phyloP scores from a whole-genome alignment of 176 grass and related monocot species.

The Tuctoria greenei region DNA sequence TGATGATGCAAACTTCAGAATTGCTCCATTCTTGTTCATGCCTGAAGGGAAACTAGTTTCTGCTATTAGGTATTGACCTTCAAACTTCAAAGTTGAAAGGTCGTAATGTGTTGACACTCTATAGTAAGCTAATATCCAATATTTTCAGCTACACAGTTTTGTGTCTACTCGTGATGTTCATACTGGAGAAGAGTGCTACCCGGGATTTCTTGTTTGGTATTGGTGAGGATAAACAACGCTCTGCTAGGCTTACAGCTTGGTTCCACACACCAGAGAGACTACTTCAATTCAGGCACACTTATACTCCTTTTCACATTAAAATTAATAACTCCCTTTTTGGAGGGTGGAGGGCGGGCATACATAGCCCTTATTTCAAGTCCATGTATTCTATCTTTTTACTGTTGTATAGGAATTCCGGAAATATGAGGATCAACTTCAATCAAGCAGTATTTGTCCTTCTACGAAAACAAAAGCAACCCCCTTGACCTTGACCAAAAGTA shows the following conservation, averaged over 20 bases:
- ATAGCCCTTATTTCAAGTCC: constrained; percentile 6
- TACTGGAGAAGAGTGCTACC: constrained; percentile 80
- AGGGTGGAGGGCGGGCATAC: background rate
- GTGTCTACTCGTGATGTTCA: constrained; percentile 72
- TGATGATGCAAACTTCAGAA: constrained; percentile 82
- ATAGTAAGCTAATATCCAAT: constrained; percentile 33
- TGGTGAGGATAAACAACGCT: constrained; percentile 79
- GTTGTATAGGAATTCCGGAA: constrained; percentile 68
- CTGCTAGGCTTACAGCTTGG: constrained; percentile 97
- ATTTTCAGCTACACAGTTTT: constrained; percentile 88
- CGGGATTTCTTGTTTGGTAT: constrained; percentile 89
- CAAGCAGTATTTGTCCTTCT: constrained; percentile 45
- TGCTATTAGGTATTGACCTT: constrained; percentile 73
- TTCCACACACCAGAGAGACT: constrained; percentile 91
- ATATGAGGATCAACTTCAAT: constrained; percentile 68
- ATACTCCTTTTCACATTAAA: background rate
- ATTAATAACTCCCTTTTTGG: constrained; percentile 22
- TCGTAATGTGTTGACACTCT: background rate
- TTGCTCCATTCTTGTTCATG: constrained; percentile 92
- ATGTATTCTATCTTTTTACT: constrained; percentile 12
- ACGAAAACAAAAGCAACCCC: constrained; percentile 22
- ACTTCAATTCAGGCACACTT: constrained; percentile 81
- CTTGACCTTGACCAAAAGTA: constrained; percentile 41
- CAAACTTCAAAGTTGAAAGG: too few species aligned
- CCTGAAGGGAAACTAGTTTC: constrained; percentile 74